A percentile compares a stretch with the other conserved stretches of the same genome.
Evolutionary conservation across 805 yeast genomes (phyloP).

Genomic region (Starmerella potacharoeniae): DNA sequence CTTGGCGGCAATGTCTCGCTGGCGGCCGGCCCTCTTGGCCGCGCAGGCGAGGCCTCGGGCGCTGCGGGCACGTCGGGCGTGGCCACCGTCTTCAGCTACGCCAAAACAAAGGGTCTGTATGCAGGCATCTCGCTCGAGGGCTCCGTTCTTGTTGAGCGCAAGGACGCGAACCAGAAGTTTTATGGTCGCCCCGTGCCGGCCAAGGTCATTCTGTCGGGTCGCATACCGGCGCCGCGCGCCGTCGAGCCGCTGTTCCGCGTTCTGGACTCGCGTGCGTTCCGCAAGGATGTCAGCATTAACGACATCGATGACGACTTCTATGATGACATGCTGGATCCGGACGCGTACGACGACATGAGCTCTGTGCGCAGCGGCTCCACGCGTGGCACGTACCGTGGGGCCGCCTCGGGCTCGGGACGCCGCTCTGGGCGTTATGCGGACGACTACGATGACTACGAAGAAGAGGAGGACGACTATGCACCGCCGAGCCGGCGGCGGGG

Average conservation of each 20-base stretch:
- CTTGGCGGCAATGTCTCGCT: constrained; percentile 90
- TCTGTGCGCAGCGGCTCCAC: constrained; percentile 8
- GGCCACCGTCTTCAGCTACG: constrained; percentile 85
- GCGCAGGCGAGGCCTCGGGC: constrained; percentile 96
- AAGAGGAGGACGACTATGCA: constrained; percentile 9
- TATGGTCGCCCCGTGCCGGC: constrained; percentile 86
- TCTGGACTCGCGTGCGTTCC: constrained; percentile 74
- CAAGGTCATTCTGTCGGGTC: constrained; percentile 69
- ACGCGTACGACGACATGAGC: constrained; percentile 17
- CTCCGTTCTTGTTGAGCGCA: constrained; percentile 87
- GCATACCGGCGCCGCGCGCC: constrained; percentile 86
- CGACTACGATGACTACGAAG: constrained; percentile 21
- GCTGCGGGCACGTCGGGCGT: constrained; percentile 78
- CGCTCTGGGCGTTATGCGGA: constrained; percentile 20
- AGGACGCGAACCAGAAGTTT: constrained; percentile 93
- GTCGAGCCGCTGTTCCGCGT: constrained; percentile 80
- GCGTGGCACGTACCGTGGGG: constrained; percentile 1
- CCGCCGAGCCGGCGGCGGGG: constrained; percentile 4
- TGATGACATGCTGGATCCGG: constrained; percentile 57
- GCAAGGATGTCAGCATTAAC: constrained; percentile 34
- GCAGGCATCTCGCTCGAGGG: constrained; percentile 98
- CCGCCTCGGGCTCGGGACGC: constrained; percentile 5
- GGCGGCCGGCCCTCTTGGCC: constrained; percentile 95
- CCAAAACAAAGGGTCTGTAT: constrained; percentile 90
- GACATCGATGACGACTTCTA: constrained; percentile 55